A percentile compares a stretch with the other conserved stretches of the same genome.
phyloP scores from a whole-genome alignment of 1,139 yeast genomes.

The Candida tetrigidarum region DNA sequence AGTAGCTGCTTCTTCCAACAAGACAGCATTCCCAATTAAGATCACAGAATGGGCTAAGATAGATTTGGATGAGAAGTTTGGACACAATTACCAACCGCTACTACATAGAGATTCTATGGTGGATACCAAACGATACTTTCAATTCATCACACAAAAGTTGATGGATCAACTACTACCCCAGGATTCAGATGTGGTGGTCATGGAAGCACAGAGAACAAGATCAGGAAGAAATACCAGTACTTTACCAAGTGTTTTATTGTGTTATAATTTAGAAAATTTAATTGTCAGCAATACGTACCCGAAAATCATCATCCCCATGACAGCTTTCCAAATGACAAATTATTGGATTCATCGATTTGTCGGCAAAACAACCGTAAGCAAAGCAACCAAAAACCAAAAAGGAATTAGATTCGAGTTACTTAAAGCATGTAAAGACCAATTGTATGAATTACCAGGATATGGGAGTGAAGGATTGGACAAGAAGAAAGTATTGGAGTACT shows the following conservation, averaged over 20 bases:
- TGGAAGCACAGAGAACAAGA: constrained; percentile 46
- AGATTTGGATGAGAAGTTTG: constrained; percentile 22
- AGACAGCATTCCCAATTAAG: constrained; percentile 12
- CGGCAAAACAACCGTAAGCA: constrained; percentile 22
- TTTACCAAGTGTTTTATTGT: constrained; percentile 42
- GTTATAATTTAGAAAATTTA: constrained; percentile 41
- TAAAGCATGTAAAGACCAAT: constrained; percentile 19
- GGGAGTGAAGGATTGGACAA: constrained; percentile 7
- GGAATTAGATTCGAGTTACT: constrained; percentile 24
- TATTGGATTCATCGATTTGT: constrained; percentile 44
- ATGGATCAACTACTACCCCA: constrained; percentile 18
- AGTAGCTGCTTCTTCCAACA: constrained; percentile 14
- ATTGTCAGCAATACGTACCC: constrained; percentile 23
- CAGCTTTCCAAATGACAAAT: constrained; percentile 39
- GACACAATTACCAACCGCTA: constrained; percentile 14
- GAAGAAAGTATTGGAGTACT: constrained; percentile 16
- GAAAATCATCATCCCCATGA: constrained; percentile 33
- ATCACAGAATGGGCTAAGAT: constrained; percentile 34
- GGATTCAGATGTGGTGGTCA: constrained; percentile 27
- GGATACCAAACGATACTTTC: constrained; percentile 30
- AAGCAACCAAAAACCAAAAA: constrained; percentile 17
- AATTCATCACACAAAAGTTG: constrained; percentile 26
- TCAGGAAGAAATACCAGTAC: constrained; percentile 37
- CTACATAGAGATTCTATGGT: constrained; percentile 21
- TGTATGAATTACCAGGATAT: constrained; percentile 14